These are phyloP conservation scores for Fragilaria radians DNA, from an alignment of 108 stramenopile genomes.

Conservation along the genomic window DNA sequence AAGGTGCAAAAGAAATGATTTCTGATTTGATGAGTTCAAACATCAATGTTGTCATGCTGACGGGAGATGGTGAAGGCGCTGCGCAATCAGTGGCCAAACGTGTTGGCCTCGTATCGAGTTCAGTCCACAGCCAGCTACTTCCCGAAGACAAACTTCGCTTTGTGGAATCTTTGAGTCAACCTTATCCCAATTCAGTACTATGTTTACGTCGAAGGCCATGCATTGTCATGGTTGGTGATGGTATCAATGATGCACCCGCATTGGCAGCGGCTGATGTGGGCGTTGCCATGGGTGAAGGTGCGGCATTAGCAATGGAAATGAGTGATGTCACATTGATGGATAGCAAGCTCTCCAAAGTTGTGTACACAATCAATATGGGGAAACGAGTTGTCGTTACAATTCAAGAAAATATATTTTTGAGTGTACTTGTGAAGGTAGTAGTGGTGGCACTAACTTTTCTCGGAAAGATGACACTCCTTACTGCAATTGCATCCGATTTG, in stretches of 20 bases:
- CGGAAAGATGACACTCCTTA: slow-evolving; percentile 72
- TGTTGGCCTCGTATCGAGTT: slow-evolving; percentile 55
- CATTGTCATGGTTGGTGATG: slow-evolving; percentile 87
- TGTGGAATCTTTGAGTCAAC: slow-evolving; percentile 56
- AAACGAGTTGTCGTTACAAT: slow-evolving; percentile 59
- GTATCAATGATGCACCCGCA: slow-evolving; percentile 57
- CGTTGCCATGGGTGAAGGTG: slow-evolving; percentile 81
- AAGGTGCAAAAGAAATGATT: slow-evolving; percentile 60
- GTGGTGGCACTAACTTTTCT: slow-evolving; percentile 60
- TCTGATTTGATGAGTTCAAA: slow-evolving; percentile 15
- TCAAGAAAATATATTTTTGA: slow-evolving; percentile 75
- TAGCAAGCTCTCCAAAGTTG: slow-evolving; percentile 59
- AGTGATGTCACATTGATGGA: slow-evolving; percentile 86
- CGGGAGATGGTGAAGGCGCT: slow-evolving; percentile 25
- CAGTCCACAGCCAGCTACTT: slow-evolving; percentile 84
- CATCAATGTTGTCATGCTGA: slow-evolving; percentile 15
- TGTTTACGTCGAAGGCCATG: slow-evolving; percentile 54
- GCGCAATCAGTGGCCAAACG: slow-evolving; percentile 57
- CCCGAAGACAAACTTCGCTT: slow-evolving; percentile 75
- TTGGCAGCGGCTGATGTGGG: slow-evolving; percentile 89
- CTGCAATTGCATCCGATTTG: slow-evolving; percentile 78
- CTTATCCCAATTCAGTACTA: no score
- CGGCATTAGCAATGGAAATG: slow-evolving; percentile 85
- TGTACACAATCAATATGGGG: slow-evolving; percentile 72
- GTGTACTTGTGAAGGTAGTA: slow-evolving; percentile 51